These are phyloP conservation scores for Chaetoceros tenuissimus DNA, from an alignment of 108 stramenopile species.

Conservation along the genomic window DNA sequence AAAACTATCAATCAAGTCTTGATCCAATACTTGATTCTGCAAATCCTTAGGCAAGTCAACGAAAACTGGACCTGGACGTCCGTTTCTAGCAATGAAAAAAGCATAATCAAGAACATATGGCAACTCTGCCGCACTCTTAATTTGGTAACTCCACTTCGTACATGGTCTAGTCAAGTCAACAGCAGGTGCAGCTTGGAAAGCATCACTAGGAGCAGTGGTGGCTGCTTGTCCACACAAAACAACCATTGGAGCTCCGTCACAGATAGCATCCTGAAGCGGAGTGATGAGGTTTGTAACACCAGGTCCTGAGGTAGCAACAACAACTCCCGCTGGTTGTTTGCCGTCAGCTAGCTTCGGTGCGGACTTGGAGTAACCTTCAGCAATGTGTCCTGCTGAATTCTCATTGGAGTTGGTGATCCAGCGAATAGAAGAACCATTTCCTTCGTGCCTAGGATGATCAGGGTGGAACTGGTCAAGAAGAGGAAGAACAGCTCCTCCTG, in stretches of 20 bases:
- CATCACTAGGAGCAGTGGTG: slow-evolving; percentile 71
- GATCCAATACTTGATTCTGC: slow-evolving; percentile 71
- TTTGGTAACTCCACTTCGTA: slow-evolving; percentile 87
- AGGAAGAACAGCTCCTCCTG: slow-evolving; percentile 87
- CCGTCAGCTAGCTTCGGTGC: slow-evolving; percentile 47
- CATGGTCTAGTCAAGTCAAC: slow-evolving; percentile 78
- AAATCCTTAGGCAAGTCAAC: slow-evolving; percentile 91
- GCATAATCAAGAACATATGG: slow-evolving; percentile 88
- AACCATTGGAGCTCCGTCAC: slow-evolving; percentile 85
- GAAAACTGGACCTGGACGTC: slow-evolving; percentile 91
- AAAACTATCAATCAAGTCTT: slow-evolving; percentile 53
- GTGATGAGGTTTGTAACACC: slow-evolving; percentile 89
- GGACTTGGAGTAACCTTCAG: slow-evolving; percentile 84
- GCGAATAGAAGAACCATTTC: slow-evolving; percentile 42
- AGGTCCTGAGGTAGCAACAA: slow-evolving; percentile 87
- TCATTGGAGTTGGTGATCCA: slow-evolving; percentile 93
- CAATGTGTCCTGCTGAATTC: slow-evolving; percentile 72
- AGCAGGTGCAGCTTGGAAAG: slow-evolving; percentile 80
- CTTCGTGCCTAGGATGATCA: slow-evolving; percentile 63
- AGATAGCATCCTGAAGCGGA: slow-evolving; percentile 79
- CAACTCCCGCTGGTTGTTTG: slow-evolving; percentile 72
- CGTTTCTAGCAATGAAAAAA: slow-evolving; percentile 77
- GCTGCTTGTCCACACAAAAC: slow-evolving; percentile 87
- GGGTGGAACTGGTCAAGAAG: slow-evolving; percentile 82
- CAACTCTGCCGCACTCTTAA: slow-evolving; percentile 81